These are phyloP conservation scores for Terana coerulea DNA, from an alignment of 768 basidiomycete species.

Conservation along the genomic window DNA sequence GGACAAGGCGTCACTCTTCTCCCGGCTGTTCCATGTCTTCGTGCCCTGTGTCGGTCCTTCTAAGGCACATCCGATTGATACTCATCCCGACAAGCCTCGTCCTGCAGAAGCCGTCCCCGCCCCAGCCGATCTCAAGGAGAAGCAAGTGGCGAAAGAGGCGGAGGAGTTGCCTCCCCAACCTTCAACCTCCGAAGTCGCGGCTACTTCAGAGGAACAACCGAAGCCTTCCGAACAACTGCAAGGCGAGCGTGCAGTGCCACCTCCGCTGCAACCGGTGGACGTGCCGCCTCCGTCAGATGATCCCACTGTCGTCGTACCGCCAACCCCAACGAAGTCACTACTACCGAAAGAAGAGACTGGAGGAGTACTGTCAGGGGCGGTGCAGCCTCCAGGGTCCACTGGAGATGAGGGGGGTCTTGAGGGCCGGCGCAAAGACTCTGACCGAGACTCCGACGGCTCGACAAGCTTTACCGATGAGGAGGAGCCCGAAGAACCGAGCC, in stretches of 20 bases:
- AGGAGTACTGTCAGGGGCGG: constrained; percentile 87
- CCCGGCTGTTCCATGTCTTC: constrained; percentile 55
- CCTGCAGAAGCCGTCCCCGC: constrained; percentile 13
- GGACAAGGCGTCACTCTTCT: constrained; percentile 50
- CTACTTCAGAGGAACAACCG: constrained; percentile 1
- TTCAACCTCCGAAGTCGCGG: constrained; percentile 8
- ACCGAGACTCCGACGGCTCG: constrained; percentile 50
- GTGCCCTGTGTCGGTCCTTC: constrained; percentile 65
- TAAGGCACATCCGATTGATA: constrained; percentile 43
- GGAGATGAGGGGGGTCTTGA: constrained; percentile 35
- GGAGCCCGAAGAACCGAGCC: constrained; percentile 50
- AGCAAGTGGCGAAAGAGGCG: constrained; percentile 22
- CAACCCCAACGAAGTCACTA: constrained; percentile 44
- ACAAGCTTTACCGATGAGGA: constrained; percentile 61
- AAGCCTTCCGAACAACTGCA: constrained; percentile 8
- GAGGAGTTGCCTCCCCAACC: constrained; percentile 36
- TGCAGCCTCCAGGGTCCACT: constrained; percentile 85
- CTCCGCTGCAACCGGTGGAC: constrained; percentile 23
- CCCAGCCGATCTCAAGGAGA: constrained; percentile 24
- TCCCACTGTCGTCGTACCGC: constrained; percentile 39
- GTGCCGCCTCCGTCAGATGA: constrained; percentile 28
- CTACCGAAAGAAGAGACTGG: constrained; percentile 73
- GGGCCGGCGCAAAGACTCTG: constrained; percentile 38
- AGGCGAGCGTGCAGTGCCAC: constrained; percentile 13
- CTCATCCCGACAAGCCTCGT: constrained; percentile 20